Conservation (phyloP, 768 basidiomycete genomes). For the Collybia sp. region DNA sequence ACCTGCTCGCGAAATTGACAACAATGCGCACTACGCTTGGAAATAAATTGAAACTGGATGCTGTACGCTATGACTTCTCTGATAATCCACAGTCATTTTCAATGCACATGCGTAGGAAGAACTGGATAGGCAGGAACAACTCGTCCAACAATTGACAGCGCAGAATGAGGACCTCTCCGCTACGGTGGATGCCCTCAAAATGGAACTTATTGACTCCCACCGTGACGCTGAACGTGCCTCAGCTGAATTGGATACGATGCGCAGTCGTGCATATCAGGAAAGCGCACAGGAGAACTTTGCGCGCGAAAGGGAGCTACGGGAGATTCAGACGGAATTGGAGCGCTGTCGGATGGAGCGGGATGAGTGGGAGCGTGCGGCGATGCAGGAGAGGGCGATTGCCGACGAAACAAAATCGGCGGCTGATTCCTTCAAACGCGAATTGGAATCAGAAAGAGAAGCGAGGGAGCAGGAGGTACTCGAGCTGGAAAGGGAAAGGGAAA, state of each 20-base stretch:
- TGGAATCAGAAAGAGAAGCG: constrained; percentile 62
- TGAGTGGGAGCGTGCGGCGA: constrained; percentile 46
- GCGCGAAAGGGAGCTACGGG: constrained; percentile 78
- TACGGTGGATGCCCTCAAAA: constrained; percentile 75
- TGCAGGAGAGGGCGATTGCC: constrained; percentile 61
- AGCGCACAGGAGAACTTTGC: constrained; percentile 63
- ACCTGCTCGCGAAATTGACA: constrained; percentile 82
- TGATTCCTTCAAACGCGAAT: constrained; percentile 54
- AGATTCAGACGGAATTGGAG: constrained; percentile 84
- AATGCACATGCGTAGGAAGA: constrained; percentile 71
- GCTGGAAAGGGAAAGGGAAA: constrained; percentile 67
- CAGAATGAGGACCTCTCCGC: constrained; percentile 70
- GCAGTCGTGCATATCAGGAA: constrained; percentile 60
- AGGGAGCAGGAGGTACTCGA: constrained; percentile 50
- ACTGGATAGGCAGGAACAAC: constrained; percentile 87
- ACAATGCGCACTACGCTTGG: constrained; percentile 92
- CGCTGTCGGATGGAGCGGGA: constrained; percentile 76
- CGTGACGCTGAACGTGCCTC: constrained; percentile 71
- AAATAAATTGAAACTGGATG: constrained; percentile 93
- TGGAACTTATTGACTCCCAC: constrained; percentile 73
- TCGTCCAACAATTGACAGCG: constrained; percentile 71
- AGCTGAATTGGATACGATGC: constrained; percentile 63
- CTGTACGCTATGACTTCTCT: constrained; percentile 46
- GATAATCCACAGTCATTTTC: constrained; percentile 6
- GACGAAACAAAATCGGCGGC: constrained; percentile 65